Conservation (phyloP, 2,329 filamentous ascomycete species). For the Fusarium floridanum region DNA sequence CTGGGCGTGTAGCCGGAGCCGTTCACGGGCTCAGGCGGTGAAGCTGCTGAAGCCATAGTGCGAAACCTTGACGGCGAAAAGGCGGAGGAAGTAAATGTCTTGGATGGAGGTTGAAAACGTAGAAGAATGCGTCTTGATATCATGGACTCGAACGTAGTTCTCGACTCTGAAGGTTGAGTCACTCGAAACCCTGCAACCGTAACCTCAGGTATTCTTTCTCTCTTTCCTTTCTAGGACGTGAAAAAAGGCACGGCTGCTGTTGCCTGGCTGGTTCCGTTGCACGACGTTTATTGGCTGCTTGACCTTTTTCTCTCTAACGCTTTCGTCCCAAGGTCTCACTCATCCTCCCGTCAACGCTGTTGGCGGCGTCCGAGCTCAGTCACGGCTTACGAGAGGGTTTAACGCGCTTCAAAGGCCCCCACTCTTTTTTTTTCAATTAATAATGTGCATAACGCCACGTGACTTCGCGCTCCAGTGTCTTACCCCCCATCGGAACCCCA, state of each 20-base stretch:
- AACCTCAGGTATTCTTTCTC: conserved; percentile 6
- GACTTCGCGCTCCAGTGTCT: conserved; percentile 37
- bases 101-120: conserved; percentile 22
- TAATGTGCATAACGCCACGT: conserved; percentile 42
- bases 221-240: conserved; percentile 4
- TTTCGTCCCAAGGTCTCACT: conserved; percentile 25
- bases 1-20: conserved; percentile 56
- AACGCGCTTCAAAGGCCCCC: neutral
- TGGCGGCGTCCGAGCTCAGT: conserved; percentile 24
- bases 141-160: conserved; percentile 33
- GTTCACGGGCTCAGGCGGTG: conserved; percentile 31
- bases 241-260: neutral
- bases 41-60: conserved; percentile 48
- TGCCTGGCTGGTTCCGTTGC: conserved; percentile 4
- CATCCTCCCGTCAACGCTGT: conserved; percentile 39
- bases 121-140: conserved; percentile 36
- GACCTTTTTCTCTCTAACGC: conserved; percentile 14
- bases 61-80: conserved; percentile 21
- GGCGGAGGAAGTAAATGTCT: conserved; percentile 9
- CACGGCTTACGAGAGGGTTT: conserved; percentile 32
- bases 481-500: conserved; percentile 35
- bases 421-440: conserved; percentile 38
- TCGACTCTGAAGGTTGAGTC: conserved; percentile 24
- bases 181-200: conserved; percentile 25
- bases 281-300: conserved; percentile 36